A percentile compares a stretch with the other conserved stretches of the same genome.
phyloP scores from a whole-genome alignment of 495 filamentous ascomycete genomes.

The Cryomyces antarcticus region DNA sequence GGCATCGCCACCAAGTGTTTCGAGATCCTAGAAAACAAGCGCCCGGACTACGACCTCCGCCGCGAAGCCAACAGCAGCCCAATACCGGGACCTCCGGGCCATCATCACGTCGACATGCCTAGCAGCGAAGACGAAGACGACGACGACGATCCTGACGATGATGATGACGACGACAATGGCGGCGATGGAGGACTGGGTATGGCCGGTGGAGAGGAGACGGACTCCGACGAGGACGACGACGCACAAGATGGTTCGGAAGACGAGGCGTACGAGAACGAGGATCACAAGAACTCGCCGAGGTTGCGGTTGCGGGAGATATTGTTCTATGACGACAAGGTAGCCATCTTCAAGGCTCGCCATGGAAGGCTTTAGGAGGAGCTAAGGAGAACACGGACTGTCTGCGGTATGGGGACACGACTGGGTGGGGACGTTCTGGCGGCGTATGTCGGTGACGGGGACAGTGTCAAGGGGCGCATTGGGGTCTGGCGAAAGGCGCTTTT shows the following conservation, averaged over 20 bases:
- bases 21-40: slow-evolving; percentile 55
- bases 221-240: slow-evolving; percentile 27
- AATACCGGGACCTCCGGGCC: neutral
- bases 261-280: slow-evolving; percentile 25
- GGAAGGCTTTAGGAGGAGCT: slow-evolving; percentile 33
- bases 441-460: too few species aligned
- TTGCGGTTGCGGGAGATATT: slow-evolving; percentile 65
- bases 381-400: too few species aligned
- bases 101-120: slow-evolving; percentile 25
- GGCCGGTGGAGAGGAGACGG: slow-evolving; percentile 20
- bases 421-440: too few species aligned
- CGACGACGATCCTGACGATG: slow-evolving; percentile 20
- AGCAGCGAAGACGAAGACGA: slow-evolving; percentile 17
- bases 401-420: too few species aligned
- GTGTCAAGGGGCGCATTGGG: too few species aligned
- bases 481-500: too few species aligned
- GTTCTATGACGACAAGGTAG: slow-evolving; percentile 78
- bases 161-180: slow-evolving; percentile 21
- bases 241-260: slow-evolving; percentile 18
- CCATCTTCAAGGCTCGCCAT: slow-evolving; percentile 64
- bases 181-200: slow-evolving; percentile 17
- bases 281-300: slow-evolving; percentile 25
- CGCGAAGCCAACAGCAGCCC: slow-evolving; percentile 2
- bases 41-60: slow-evolving; percentile 24
- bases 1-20: slow-evolving; percentile 72